Base-by-base conservation (phyloP, 768 basidiomycete genomes). In the Astraeus odoratus region DNA sequence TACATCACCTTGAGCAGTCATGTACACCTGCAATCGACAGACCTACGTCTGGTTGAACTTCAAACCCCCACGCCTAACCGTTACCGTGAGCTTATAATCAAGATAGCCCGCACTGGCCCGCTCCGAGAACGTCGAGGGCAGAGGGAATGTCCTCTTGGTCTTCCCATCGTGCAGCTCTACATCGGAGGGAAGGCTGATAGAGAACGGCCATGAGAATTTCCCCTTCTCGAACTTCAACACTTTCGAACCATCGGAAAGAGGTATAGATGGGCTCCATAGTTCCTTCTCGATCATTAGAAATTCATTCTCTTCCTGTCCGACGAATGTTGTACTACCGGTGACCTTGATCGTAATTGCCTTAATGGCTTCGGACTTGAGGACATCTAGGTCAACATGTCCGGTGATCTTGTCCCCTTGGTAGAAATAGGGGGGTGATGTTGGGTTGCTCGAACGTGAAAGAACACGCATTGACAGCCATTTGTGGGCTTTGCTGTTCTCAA, bases 51-150 rank as follows among this genome's bases (percentile, higher is more conserved):
- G 70, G 52, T 80, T 73, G 3, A 73, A 68, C 51, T 65, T 72
- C 45, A 81, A 58, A 15, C 68, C 58, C 1, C 72, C 67, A 18
- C 76, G 71, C 52, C 69, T 73, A 25, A 80, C 57, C 1, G 69
- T 79, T 20, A 75, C 73, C 12, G 69, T 56, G 7, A 79, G 52
- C 52, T 67, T 71, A 56, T 81, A 81, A 46, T 80, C 78, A 42
- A 81, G 67, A 49, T 77, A 79, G 13, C 68, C 75, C 1, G 73
- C 71, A 36, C 76, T 75, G 1, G 72, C 76, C 22, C 74, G 66
- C 57, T 81, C 78, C 1, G 75, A 71, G 50, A 78, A 80, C 29
- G 63, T 74, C 5, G 76, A 74, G 1, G 79, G 78, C 12, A 78
- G 65, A 4, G 60, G 63, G 39, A 73, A 75, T 5, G 44, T 46